Evolutionary conservation across 1,284 basidiomycete species (phyloP), one percentile per base, ranked within the genome.

Genomic region (Rhizoctonia solani): DNA sequence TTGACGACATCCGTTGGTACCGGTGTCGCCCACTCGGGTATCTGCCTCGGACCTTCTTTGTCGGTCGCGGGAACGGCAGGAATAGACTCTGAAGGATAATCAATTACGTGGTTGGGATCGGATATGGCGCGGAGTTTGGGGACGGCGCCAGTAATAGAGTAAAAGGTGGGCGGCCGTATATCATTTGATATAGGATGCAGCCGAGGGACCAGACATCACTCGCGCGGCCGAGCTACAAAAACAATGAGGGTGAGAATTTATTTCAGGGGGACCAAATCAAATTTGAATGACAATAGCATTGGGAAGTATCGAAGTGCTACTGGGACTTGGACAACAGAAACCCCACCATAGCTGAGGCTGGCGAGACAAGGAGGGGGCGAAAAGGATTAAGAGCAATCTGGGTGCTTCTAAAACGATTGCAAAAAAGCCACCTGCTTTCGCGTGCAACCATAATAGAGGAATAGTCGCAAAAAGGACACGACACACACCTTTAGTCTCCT

Each of bases 201-300:
- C 96, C 96, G 1, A 99, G 81, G 1, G 95, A 96, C 96, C 96
- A 99, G 34, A 99, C 92, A 75, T 99, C 96, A 65, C 88, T 91
- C 0, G 93, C 86, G 32, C 90, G 86, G 11, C 93, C 92, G 68
- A 96, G 69, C 70, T 66, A n/a, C n/a, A n/a, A n/a, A n/a, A n/a
- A 29, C 4, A 11, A 46, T 16, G 37, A 19, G 11, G 4, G 30
- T 54, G 14, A 54, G 29, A 68, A 9, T 30, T n/a, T n/a, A n/a
- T n/a, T n/a, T n/a, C n/a, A n/a, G n/a, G n/a, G n/a, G n/a, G n/a
- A n/a, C n/a, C n/a, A n/a, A n/a, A n/a, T n/a, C n/a, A n/a, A n/a
- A n/a, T n/a, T n/a, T n/a, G n/a, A n/a, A n/a, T n/a, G n/a, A n/a
- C n/a, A n/a, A n/a, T n/a, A n/a, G n/a, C n/a, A n/a, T n/a, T n/a